Evolutionary conservation across 345 rosid species (phyloP), one percentile per base, ranked within the genome.

Genomic region (Lenwebbia sp.): DNA sequence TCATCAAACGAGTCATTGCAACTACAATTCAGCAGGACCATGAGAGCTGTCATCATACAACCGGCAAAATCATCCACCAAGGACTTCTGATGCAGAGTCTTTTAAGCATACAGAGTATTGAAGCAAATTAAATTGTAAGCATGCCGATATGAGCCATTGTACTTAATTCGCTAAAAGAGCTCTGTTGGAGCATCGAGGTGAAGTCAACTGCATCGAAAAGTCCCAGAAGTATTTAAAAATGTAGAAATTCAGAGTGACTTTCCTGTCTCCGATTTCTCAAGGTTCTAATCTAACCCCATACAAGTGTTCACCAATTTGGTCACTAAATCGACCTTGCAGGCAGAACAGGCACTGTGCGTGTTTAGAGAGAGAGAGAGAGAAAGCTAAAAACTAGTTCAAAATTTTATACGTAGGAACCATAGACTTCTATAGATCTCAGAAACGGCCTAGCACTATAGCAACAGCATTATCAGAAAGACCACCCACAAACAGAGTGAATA

Each of bases 31-130:
- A 19, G 47, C 4, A 10, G 78, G 33, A 37, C 47, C 47, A 70
- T 21, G 81, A 70, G 47, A 37, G 13, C 81, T 1, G 0, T 4
- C 0, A 0, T 70, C 21, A 62, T 0, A 65, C 76, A 65, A 65
- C 76, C 23, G 10, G 41, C 76, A 30, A 19, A 70, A 37, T 70
- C 81, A 33, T 70, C 47, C 26, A 56, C 13, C 5, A 7, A 23
- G 13, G 13, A 56, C 60, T 56, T 56, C n/a, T 56, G 60, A 56
- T 54, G 57, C 57, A 54, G 11, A 54, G 11, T 54, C 57, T 21
- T 54, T 54, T 21, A 54, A 54, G 57, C 57, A 21, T 21, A 30
- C 76, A 5, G 7, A 70, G 47, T 21, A 5, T 47, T 5, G 47
- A 37, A 70, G 81, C 47, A 37, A 37, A 70, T 70, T 9, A 19